Percentiles rank a stretch among this genome's conserved stretches.
These are phyloP conservation scores for Areca catechu DNA, from an alignment of 176 grass and related monocot species.

Conservation along the genomic window DNA sequence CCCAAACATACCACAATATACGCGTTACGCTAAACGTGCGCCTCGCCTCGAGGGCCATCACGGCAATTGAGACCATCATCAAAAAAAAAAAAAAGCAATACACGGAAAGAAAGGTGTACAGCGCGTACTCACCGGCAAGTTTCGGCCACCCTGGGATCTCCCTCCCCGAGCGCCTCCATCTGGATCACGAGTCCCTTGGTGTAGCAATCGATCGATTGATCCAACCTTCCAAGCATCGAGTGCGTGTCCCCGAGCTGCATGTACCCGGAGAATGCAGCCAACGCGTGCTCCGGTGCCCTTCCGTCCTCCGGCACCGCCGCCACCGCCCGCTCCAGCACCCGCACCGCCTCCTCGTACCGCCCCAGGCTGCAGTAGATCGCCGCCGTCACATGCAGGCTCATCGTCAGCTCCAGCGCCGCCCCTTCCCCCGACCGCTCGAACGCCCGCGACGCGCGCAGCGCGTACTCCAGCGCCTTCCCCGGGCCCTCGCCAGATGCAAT, in stretches of 20 bases:
- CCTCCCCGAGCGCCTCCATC: slow-evolving; percentile 79
- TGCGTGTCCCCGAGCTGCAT: slow-evolving; percentile 99
- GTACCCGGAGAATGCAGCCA: slow-evolving; percentile 91
- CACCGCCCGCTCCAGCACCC: slow-evolving; percentile 81
- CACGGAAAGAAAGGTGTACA: background rate
- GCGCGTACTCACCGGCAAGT: slow-evolving; percentile 54
- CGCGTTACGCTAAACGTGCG: too few relatives aligned
- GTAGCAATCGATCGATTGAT: slow-evolving; percentile 86
- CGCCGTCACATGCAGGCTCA: slow-evolving; percentile 93
- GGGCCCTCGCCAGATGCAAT: slow-evolving; percentile 81
- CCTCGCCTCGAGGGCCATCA: too few relatives aligned
- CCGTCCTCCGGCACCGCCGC: background rate
- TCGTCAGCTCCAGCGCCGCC: slow-evolving; percentile 82
- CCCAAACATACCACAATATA: too few relatives aligned
- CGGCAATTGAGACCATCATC: too few relatives aligned
- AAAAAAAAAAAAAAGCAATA: background rate
- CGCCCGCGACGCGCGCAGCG: slow-evolving; percentile 58
- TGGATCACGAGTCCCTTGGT: slow-evolving; percentile 92
- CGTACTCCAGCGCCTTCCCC: slow-evolving; percentile 73
- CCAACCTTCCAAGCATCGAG: slow-evolving; percentile 85
- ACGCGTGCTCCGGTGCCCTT: slow-evolving; percentile 18
- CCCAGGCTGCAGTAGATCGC: slow-evolving; percentile 83
- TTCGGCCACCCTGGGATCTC: slow-evolving; percentile 82
- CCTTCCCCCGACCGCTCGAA: slow-evolving; percentile 64
- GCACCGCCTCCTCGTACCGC: slow-evolving; percentile 63